Conservation (phyloP, 495 filamentous ascomycete genomes). For the Podospora conica region DNA sequence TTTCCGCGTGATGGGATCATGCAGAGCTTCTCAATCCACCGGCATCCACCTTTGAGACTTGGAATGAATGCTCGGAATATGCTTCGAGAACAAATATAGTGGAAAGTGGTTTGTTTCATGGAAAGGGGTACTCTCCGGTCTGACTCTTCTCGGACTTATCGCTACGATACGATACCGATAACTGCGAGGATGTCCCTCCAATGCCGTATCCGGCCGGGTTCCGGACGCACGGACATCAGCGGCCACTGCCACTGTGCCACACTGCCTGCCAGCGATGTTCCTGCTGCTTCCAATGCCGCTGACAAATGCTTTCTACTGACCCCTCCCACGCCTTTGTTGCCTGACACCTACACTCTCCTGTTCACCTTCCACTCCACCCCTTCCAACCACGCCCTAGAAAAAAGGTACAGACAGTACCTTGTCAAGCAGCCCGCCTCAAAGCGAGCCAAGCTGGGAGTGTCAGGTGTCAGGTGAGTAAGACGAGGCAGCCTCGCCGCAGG, state of each 20-base stretch:
- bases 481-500: conserved; percentile 16
- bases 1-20: background rate
- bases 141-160: background rate
- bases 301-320: conserved; percentile 15
- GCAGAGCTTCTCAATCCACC: background rate
- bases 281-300: conserved; percentile 13
- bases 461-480: conserved; percentile 18
- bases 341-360: conserved; percentile 6
- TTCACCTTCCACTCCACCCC: background rate
- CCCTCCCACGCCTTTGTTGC: conserved; percentile 10
- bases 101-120: background rate
- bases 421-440: conserved; percentile 8
- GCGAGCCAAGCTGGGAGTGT: background rate
- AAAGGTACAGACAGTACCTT: background rate
- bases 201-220: background rate
- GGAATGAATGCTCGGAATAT: background rate
- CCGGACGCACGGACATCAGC: conserved; percentile 6
- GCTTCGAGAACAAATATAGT: background rate
- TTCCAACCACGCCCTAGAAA: background rate
- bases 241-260: background rate
- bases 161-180: background rate
- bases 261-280: conserved; percentile 1
- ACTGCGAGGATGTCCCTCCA: background rate
- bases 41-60: background rate
- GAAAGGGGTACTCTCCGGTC: background rate